Percentiles rank a stretch among this genome's conserved stretches.
Evolutionary conservation across 2,329 filamentous ascomycete species (phyloP).

Genomic region (Alternaria sp.): DNA sequence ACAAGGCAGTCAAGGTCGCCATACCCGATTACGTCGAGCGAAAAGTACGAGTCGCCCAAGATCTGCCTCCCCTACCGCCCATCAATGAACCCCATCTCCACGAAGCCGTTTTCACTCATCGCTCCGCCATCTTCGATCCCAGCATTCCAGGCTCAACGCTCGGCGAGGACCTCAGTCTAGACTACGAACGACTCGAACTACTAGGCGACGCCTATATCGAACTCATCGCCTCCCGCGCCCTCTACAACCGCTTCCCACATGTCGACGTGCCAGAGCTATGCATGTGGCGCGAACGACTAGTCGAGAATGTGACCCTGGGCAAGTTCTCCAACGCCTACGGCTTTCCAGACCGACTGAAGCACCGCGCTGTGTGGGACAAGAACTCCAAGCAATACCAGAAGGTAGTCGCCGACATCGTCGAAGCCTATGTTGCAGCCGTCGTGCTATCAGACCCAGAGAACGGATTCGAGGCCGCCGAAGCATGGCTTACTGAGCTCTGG

Average conservation of each 20-base stretch:
- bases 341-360: conserved; percentile 70
- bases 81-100: conserved; percentile 69
- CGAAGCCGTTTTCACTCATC: conserved; percentile 73
- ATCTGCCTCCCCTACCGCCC: conserved; percentile 67
- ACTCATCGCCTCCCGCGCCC: conserved; percentile 76
- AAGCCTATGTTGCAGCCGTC: conserved; percentile 85
- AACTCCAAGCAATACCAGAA: conserved; percentile 63
- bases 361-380: conserved; percentile 53
- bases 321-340: conserved; percentile 75
- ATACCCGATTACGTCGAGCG: conserved; percentile 42
- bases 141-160: conserved; percentile 29
- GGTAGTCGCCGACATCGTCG: conserved; percentile 85
- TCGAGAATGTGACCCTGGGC: conserved; percentile 82
- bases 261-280: conserved; percentile 74
- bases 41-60: conserved; percentile 40
- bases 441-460: conserved; percentile 71
- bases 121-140: conserved; percentile 31
- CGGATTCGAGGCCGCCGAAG: conserved; percentile 68
- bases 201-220: conserved; percentile 89
- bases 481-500: conserved; percentile 83
- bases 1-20: conserved; percentile 24
- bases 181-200: conserved; percentile 88
- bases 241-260: conserved; percentile 75
- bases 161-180: conserved; percentile 37
- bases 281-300: conserved; percentile 78